Conservation (phyloP, 2,329 filamentous ascomycete genomes). For the Gnomoniopsis smithogilvyi region DNA sequence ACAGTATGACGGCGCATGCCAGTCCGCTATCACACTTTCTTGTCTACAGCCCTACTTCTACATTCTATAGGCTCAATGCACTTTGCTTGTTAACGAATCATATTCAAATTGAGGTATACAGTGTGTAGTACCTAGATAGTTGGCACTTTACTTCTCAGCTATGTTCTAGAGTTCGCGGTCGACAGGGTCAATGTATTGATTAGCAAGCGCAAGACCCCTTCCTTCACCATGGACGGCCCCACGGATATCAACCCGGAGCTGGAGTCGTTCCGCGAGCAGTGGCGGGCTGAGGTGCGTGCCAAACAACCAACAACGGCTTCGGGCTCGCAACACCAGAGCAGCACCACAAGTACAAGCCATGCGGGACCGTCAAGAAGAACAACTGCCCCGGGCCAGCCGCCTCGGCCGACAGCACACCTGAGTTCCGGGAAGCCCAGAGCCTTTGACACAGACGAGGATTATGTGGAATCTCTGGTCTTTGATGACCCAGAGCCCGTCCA, state of each 20-base stretch:
- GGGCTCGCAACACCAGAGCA: neutral
- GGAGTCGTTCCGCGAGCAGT: constrained; percentile 80
- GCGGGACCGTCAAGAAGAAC: constrained; percentile 16
- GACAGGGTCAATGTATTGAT: constrained; percentile 10
- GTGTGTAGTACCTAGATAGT: neutral
- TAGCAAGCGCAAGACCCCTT: constrained; percentile 3
- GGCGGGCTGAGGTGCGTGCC: constrained; percentile 73
- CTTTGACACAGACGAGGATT: constrained; percentile 35
- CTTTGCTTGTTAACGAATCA: too few species aligned
- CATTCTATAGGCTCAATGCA: too few species aligned
- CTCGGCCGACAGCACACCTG: constrained; percentile 17
- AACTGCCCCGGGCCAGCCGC: constrained; percentile 19
- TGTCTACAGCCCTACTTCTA: too few species aligned
- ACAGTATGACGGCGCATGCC: too few species aligned
- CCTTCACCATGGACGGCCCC: constrained; percentile 21
- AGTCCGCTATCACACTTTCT: too few species aligned
- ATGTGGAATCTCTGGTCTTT: constrained; percentile 31
- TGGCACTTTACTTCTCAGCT: neutral
- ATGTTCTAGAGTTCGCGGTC: neutral
- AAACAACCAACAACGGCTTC: constrained; percentile 27
- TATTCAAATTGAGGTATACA: too few species aligned
- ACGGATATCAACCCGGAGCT: constrained; percentile 64
- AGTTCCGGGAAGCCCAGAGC: constrained; percentile 20
- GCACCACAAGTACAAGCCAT: neutral
- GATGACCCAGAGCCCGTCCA: constrained; percentile 28